phyloP scores from a whole-genome alignment of 805 yeast genomes.

The Candida chauliodis region DNA sequence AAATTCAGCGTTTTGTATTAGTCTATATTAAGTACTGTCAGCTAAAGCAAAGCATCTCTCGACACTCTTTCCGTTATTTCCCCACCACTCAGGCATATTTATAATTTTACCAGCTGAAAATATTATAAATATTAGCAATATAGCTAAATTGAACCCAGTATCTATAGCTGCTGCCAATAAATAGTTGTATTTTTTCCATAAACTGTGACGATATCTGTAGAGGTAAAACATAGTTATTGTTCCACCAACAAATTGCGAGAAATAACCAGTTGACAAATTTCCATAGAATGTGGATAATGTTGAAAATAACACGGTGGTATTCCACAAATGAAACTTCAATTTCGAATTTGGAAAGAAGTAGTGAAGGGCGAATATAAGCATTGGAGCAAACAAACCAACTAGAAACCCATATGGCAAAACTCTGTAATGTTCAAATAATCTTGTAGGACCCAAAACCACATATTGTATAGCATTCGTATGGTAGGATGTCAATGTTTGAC shows the following conservation, averaged over 20 bases:
- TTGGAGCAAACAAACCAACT: slow-evolving; percentile 34
- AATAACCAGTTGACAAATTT: slow-evolving; percentile 42
- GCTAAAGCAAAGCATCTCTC: slow-evolving; percentile 41
- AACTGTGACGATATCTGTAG: slow-evolving; percentile 27
- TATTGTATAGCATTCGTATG: slow-evolving; percentile 46
- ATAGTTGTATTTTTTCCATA: slow-evolving; percentile 41
- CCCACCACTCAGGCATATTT: slow-evolving; percentile 43
- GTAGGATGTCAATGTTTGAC: slow-evolving; percentile 33
- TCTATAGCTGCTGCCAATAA: slow-evolving; percentile 47
- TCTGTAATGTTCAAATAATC: slow-evolving; percentile 37
- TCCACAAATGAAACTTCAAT: slow-evolving; percentile 29
- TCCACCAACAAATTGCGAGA: slow-evolving; percentile 42
- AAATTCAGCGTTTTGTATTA: too few relatives aligned
- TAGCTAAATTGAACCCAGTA: slow-evolving; percentile 41
- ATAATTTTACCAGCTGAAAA: slow-evolving; percentile 18
- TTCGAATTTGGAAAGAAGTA: slow-evolving; percentile 17
- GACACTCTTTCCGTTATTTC: slow-evolving; percentile 34
- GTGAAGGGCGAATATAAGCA: slow-evolving; percentile 22
- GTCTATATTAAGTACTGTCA: too few relatives aligned
- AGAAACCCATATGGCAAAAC: slow-evolving; percentile 40
- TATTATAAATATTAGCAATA: slow-evolving; percentile 30
- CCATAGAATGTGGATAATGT: slow-evolving; percentile 43
- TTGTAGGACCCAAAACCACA: slow-evolving; percentile 40
- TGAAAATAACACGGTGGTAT: slow-evolving; percentile 43
- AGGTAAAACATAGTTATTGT: slow-evolving; percentile 41